Evolutionary conservation across 768 basidiomycete species (phyloP).

Genomic region (Tricholoma furcatifolium): DNA sequence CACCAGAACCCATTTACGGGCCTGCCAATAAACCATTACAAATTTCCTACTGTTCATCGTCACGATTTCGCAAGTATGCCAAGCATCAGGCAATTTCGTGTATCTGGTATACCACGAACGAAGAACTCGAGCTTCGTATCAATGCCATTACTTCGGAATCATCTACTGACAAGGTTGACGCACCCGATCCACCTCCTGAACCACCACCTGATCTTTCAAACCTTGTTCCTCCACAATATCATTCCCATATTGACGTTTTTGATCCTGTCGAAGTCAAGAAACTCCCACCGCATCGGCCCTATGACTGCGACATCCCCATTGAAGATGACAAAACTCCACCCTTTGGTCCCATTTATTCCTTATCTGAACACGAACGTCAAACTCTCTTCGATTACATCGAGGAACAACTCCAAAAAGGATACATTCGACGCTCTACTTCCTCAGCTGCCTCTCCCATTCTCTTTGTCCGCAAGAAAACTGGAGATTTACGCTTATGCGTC

Average conservation of each 20-base stretch:
- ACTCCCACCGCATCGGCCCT: slow-evolving; percentile 32
- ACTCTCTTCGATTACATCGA: slow-evolving; percentile 34
- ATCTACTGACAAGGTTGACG: slow-evolving; percentile 9
- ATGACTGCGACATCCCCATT: slow-evolving; percentile 32
- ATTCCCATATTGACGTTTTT: slow-evolving; percentile 18
- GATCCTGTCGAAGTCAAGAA: slow-evolving; percentile 20
- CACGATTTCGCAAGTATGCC: slow-evolving; percentile 20
- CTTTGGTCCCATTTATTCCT: slow-evolving; percentile 32
- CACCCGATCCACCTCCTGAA: slow-evolving; percentile 10
- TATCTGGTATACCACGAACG: slow-evolving; percentile 8
- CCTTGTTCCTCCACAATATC: not conserved
- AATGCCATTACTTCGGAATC: slow-evolving; percentile 3
- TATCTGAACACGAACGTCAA: slow-evolving; percentile 28
- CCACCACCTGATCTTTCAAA: not conserved
- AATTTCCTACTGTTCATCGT: slow-evolving; percentile 14
- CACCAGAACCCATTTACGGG: slow-evolving; percentile 14
- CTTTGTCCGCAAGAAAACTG: slow-evolving; percentile 32
- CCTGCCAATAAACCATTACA: slow-evolving; percentile 10
- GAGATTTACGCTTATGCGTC: slow-evolving; percentile 29
- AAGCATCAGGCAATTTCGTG: slow-evolving; percentile 14
- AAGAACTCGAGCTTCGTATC: not conserved
- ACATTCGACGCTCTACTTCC: slow-evolving; percentile 32
- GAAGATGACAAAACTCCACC: slow-evolving; percentile 31
- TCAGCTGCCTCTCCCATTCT: slow-evolving; percentile 31
- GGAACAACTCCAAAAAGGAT: slow-evolving; percentile 33